Evolutionary conservation across 305 asterid species (phyloP).

Genomic region (Lippia alba): DNA sequence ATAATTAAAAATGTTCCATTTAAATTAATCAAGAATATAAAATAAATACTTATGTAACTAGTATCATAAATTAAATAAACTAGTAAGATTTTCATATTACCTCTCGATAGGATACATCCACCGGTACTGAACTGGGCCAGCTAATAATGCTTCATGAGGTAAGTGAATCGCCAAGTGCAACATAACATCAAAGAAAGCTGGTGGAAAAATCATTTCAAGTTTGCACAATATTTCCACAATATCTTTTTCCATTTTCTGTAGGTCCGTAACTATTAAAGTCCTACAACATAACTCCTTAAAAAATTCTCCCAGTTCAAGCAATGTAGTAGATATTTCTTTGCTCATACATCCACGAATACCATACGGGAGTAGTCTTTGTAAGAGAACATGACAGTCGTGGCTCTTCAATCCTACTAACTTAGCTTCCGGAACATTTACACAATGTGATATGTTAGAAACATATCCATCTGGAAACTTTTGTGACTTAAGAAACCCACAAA

Average conservation of each 20-base stretch:
- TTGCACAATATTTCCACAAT: slow-evolving; percentile 1
- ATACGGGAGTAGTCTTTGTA: slow-evolving; percentile 1
- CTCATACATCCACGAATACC: neutral
- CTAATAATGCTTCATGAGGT: neutral
- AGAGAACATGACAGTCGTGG: slow-evolving; percentile 13
- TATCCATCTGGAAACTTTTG: slow-evolving; percentile 20
- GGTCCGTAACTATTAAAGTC: neutral
- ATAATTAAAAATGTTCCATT: too few species aligned
- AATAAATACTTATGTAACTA: neutral
- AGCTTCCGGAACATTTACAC: neutral
- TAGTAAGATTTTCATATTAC: too few species aligned
- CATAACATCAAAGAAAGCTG: neutral
- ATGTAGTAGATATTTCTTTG: neutral
- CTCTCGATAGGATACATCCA: neutral
- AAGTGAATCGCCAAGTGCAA: neutral
- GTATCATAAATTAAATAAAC: too few species aligned
- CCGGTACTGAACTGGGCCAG: neutral
- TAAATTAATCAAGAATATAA: too few species aligned
- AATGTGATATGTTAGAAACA: slow-evolving; percentile 7
- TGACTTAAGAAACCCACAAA: slow-evolving; percentile 12
- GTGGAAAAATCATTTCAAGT: slow-evolving; percentile 7
- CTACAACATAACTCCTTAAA: neutral
- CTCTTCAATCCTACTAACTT: slow-evolving; percentile 11
- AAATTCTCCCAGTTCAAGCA: neutral
- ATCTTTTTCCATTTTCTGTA: slow-evolving; percentile 3